Evolutionary conservation across 2,329 filamentous ascomycete species (phyloP), one percentile per base, ranked within the genome.

Genomic region (Alternaria angustiovoidea): DNA sequence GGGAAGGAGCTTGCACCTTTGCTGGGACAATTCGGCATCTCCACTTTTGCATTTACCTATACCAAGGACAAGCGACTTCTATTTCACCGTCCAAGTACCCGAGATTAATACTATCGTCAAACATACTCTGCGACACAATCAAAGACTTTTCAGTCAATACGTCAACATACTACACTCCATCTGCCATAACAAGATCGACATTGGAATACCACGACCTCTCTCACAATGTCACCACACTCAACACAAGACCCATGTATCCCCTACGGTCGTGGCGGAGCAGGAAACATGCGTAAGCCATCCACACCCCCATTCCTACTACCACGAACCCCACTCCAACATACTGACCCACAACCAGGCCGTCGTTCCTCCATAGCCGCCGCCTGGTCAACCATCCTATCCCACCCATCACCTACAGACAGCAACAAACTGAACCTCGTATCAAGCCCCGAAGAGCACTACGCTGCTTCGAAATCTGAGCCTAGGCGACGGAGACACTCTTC

Each of bases 201-300:
- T 14, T n/a, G 2, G 1, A 20, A 39, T 20, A 16, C 41, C 14
- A 32, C 16, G 4, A 14, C 9, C 12, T 4, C 20, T 16, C 16
- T 11, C 8, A 39, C 8, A 16, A 34, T 47, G 43, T 28, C 53
- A 49, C 26, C 43, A 47, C 52, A 38, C 22, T 36, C 41, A 4
- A 30, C 43, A 32, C 18, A 32, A 48, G 56, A 64, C 32, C 38
- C 55, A 2, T 64, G 54, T 28, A 54, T 64, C 22, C 47, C 62
- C 9, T 64, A 64, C 18, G 62, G 62, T 9, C 62, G 62, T 7
- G 62, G 62, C 3, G 62, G 62, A 47, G 62, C 62, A 14, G 62
- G 62, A 22, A 64, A 64, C 22, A 64, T 64, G 59, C 62, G 62
- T 62, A 57, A 8, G 51, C 36, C 14, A 26, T 26, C 24, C 24